phyloP scores from a whole-genome alignment of 257 asterid genomes.

The Solanum bukasovii region DNA sequence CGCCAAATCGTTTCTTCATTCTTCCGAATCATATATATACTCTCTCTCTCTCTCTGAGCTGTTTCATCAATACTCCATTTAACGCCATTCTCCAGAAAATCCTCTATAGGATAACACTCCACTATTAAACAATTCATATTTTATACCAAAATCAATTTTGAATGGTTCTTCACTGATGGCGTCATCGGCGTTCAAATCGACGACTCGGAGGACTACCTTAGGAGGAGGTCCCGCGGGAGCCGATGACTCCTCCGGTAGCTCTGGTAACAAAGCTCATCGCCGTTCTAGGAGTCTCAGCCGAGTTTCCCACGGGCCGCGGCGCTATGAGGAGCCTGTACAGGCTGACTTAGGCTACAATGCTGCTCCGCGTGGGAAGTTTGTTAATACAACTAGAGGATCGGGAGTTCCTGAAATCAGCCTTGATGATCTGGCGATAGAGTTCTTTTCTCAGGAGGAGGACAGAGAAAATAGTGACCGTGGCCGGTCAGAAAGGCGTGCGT shows the following conservation, averaged over 20 bases:
- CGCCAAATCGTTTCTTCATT: background rate
- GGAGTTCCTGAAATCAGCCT: slow-evolving; percentile 65
- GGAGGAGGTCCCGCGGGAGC: slow-evolving; percentile 26
- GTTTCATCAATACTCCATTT: background rate
- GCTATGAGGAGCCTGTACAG: slow-evolving; percentile 14
- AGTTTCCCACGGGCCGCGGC: slow-evolving; percentile 21
- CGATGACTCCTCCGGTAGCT: slow-evolving; percentile 4
- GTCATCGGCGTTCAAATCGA: slow-evolving; percentile 74
- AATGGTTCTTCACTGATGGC: slow-evolving; percentile 37
- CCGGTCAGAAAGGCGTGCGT: slow-evolving; percentile 26
- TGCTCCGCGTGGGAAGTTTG: slow-evolving; percentile 59
- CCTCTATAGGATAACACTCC: background rate
- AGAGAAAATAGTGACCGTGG: slow-evolving; percentile 21
- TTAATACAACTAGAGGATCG: slow-evolving; percentile 71
- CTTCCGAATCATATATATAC: background rate
- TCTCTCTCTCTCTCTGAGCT: background rate
- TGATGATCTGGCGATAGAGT: slow-evolving; percentile 75
- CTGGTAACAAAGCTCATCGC: slow-evolving; percentile 16
- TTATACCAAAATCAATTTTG: background rate
- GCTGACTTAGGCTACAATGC: slow-evolving; percentile 22
- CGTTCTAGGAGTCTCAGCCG: slow-evolving; percentile 43
- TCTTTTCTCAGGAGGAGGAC: slow-evolving; percentile 40
- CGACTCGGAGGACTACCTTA: slow-evolving; percentile 43
- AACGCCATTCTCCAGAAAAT: background rate
- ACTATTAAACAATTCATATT: background rate